Base-by-base conservation (phyloP, 1,139 yeast species). In the Debaryomyces robertsiae region DNA sequence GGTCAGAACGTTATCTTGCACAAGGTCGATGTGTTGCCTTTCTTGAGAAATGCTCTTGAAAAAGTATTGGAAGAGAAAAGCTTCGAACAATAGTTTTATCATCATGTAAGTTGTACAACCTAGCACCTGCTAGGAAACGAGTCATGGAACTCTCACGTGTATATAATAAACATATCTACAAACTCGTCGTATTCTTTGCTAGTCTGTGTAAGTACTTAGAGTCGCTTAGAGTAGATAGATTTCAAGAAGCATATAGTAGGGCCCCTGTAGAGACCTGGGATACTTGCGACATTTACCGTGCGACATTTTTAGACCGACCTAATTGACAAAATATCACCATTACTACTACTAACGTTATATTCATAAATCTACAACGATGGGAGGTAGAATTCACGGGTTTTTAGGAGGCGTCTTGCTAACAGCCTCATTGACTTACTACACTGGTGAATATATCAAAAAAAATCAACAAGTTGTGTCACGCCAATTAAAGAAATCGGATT, bases 371-470 rank as follows among this genome's bases (percentile, higher is more conserved):
- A 16, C n/a, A 10, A 40, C 14, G 11, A 77, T 78, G 83, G 79
- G 79, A 60, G 85, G 88, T 38, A 76, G 89, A 63, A 72, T 81
- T 44, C 82, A 80, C 49, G 93, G 94, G 1, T 81, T 85, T 49
- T 63, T 86, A 29, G 84, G 69, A 48, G 89, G 95, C 27, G 82
- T 81, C 3, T 68, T 84, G 24, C 68, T 84, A 37, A 79, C 91
- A 5, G 75, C 88, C 0, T 75, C 87, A 2, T 58, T 82, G 16
- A 77, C 86, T 2, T 84, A 84, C 57, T 74, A 79, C 46, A 82
- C 91, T 0, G 81, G 82, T 0, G 71, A 71, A 44, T 79, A 81
- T 54, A 72, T 86, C 50, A 72, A 72, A 39, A 63, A 61, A 34
- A 79, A 78, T 55, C 77, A 75, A 44, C 54, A 56, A 27, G 67